Conservation (phyloP, 2,329 filamentous ascomycete species). For the Chalaropsis thielavioides region DNA sequence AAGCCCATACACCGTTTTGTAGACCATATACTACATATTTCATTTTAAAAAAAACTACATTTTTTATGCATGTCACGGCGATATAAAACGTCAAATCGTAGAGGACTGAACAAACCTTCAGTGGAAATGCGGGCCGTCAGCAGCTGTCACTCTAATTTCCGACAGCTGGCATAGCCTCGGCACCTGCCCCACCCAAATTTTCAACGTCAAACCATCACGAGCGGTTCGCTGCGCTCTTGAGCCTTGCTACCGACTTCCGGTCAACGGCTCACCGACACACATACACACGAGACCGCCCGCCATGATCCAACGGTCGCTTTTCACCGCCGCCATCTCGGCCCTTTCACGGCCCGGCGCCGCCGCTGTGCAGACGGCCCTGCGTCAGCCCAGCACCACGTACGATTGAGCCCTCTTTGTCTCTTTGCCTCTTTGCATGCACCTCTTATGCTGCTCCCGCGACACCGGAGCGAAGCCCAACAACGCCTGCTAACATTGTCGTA, state of each 20-base stretch:
- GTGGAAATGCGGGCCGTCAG: neutral
- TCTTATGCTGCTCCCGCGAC: neutral
- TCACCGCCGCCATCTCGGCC: constrained; percentile 7
- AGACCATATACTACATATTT: neutral
- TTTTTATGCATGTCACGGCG: neutral
- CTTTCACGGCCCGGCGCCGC: constrained; percentile 5
- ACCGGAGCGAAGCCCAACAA: neutral
- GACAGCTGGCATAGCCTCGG: constrained; percentile 8
- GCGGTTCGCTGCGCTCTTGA: neutral
- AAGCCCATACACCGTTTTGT: neutral
- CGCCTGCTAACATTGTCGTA: neutral
- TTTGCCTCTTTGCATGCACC: too few species aligned
- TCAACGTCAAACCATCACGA: constrained; percentile 4
- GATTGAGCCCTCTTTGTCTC: neutral
- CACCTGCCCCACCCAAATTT: constrained; percentile 14
- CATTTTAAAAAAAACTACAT: neutral
- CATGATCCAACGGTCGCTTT: constrained; percentile 14
- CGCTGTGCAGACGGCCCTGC: constrained; percentile 4
- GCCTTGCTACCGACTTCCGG: neutral
- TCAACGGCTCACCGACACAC: neutral
- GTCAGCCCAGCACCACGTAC: constrained; percentile 13
- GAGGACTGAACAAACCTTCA: neutral
- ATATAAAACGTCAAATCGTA: neutral
- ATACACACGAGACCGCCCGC: neutral
- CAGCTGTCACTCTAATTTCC: neutral